These are phyloP conservation scores for Diaporthe aspalathi DNA, from an alignment of 2,329 filamentous ascomycete species.

Conservation along the genomic window DNA sequence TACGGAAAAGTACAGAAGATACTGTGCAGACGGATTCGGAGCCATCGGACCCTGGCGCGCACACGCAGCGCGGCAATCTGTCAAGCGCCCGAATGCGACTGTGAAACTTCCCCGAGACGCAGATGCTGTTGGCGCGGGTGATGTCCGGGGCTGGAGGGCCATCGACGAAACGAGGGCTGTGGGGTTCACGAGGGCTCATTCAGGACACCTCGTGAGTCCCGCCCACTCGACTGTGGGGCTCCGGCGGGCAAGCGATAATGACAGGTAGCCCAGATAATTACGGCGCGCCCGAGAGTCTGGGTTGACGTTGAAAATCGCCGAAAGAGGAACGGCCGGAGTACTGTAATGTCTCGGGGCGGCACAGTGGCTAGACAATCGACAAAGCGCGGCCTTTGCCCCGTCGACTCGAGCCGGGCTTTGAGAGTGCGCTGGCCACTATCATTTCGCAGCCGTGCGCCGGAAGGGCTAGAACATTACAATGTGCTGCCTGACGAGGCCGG, in stretches of 20 bases:
- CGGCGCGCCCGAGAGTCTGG: constrained; percentile 26
- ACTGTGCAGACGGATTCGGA: neutral
- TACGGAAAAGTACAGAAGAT: neutral
- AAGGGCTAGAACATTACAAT: neutral
- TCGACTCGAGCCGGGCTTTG: neutral
- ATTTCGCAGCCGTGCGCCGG: neutral
- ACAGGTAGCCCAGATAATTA: constrained; percentile 26
- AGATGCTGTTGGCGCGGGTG: constrained; percentile 17
- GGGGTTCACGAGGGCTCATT: neutral
- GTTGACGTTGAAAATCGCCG: constrained; percentile 8
- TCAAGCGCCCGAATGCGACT: constrained; percentile 28
- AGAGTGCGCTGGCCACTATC: neutral
- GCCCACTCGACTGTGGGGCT: constrained; percentile 10
- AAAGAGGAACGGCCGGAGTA: constrained; percentile 27
- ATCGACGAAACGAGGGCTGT: constrained; percentile 20
- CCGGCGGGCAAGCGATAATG: constrained; percentile 9
- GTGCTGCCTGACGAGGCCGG: constrained; percentile 6
- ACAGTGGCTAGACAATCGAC: constrained; percentile 14
- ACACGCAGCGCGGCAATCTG: constrained; percentile 28
- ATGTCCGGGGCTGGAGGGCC: constrained; percentile 13
- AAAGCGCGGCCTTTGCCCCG: neutral
- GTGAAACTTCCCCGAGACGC: constrained; percentile 28
- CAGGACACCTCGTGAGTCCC: neutral
- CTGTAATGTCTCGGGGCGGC: constrained; percentile 14
- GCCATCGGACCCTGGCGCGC: neutral